Conservation (phyloP, 2,329 filamentous ascomycete species). For the Fusarium globosum region DNA sequence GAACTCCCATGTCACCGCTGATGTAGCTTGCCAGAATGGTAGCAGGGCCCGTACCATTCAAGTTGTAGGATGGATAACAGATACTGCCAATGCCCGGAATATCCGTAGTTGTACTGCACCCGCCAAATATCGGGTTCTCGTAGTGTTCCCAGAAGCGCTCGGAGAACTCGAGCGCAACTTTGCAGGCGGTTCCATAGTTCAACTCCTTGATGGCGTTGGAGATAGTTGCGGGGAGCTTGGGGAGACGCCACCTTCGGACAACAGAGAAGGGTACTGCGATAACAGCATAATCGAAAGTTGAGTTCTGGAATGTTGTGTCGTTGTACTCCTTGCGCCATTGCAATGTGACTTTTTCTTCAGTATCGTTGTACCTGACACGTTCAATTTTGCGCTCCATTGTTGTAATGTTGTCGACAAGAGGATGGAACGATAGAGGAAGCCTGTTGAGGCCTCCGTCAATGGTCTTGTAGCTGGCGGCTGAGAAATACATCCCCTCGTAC, state of each 20-base stretch:
- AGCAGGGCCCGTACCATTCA: not conserved
- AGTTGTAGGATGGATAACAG: conserved; percentile 11
- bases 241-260: conserved; percentile 10
- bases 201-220: conserved; percentile 15
- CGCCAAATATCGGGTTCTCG: not conserved
- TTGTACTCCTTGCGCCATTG: conserved; percentile 9
- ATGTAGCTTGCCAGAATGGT: conserved; percentile 9
- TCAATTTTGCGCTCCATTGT: conserved; percentile 11
- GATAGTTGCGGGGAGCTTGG: not conserved
- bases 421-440: not conserved
- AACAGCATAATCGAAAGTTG: not conserved
- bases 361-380: not conserved
- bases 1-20: conserved; percentile 15
- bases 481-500: conserved; percentile 1
- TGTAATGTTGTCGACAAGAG: not conserved
- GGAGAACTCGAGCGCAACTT: conserved; percentile 5
- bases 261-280: conserved; percentile 5
- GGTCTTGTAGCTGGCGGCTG: conserved; percentile 1
- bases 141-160: conserved; percentile 22
- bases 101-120: not conserved
- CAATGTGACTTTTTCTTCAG: not conserved
- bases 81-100: not conserved
- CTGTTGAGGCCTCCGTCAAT: conserved; percentile 5
- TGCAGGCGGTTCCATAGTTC: conserved; percentile 1
- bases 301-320: conserved; percentile 8